Evolutionary conservation across 768 basidiomycete species (phyloP).

Genomic region (Kwoniella heveanensis): DNA sequence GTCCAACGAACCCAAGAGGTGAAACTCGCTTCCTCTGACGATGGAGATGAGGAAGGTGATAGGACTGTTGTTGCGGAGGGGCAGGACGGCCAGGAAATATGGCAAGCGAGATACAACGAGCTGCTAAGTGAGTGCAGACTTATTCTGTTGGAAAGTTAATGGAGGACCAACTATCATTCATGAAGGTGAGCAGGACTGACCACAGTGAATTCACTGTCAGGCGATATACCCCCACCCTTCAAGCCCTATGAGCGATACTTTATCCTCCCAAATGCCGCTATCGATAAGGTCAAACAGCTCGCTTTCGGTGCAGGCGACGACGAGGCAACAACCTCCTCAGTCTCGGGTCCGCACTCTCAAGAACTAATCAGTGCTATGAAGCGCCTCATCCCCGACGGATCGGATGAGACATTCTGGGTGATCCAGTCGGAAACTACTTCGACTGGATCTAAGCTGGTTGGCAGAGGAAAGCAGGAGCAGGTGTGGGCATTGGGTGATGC

Average conservation of each 20-base stretch:
- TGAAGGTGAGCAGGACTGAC: constrained; percentile 1
- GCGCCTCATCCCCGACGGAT: constrained; percentile 17
- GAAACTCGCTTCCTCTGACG: constrained; percentile 30
- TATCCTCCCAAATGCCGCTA: constrained; percentile 29
- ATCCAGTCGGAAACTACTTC: constrained; percentile 29
- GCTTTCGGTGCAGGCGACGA: constrained; percentile 58
- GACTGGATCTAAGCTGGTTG: constrained; percentile 47
- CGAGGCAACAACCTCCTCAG: neutral
- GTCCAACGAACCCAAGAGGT: constrained; percentile 43
- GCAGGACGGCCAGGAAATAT: neutral
- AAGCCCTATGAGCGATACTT: constrained; percentile 30
- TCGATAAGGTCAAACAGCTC: constrained; percentile 28
- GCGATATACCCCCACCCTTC: constrained; percentile 31
- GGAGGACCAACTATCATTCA: no score
- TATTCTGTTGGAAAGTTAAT: no score
- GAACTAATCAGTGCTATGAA: constrained; percentile 10
- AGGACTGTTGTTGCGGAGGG: constrained; percentile 8
- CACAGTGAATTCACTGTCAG: neutral
- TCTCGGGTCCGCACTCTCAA: neutral
- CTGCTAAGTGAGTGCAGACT: constrained; percentile 30
- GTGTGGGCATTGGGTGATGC: constrained; percentile 20
- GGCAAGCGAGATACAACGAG: constrained; percentile 27
- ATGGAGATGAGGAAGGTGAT: constrained; percentile 14
- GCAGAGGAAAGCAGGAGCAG: constrained; percentile 20
- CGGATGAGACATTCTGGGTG: constrained; percentile 59